These are phyloP conservation scores for Abortiporus biennis DNA, from an alignment of 1,284 basidiomycete species.

Conservation along the genomic window DNA sequence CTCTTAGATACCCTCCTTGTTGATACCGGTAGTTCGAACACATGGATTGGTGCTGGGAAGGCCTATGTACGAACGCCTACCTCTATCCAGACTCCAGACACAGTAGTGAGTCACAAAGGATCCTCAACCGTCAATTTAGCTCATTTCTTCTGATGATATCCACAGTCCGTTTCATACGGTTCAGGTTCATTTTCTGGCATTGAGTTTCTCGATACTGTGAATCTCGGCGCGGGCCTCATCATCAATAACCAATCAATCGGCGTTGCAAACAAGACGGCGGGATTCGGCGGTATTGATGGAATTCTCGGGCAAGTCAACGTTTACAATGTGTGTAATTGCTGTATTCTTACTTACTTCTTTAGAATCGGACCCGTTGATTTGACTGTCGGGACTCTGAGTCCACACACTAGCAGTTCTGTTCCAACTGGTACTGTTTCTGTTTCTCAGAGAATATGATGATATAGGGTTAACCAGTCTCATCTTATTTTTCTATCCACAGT, in stretches of 20 bases:
- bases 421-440: conserved; percentile 12
- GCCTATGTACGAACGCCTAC: conserved; percentile 40
- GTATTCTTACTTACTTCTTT: too few species aligned
- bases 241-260: conserved; percentile 41
- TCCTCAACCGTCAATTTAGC: background rate
- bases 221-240: conserved; percentile 15
- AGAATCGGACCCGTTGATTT: conserved; percentile 42
- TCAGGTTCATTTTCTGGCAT: conserved; percentile 40
- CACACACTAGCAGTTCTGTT: conserved; percentile 12
- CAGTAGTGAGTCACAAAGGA: conserved; percentile 12
- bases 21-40: conserved; percentile 44
- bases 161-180: conserved; percentile 41
- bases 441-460: too few species aligned
- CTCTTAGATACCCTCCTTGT: conserved; percentile 18
- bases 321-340: background rate
- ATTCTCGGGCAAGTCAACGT: conserved; percentile 35
- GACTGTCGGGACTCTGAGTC: conserved; percentile 22
- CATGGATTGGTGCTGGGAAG: conserved; percentile 51
- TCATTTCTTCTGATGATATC: background rate
- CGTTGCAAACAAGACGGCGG: conserved; percentile 34
- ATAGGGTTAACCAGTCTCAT: background rate
- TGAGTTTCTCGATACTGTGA: conserved; percentile 22
- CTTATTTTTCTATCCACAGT: conserved; percentile 16
- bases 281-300: conserved; percentile 36
- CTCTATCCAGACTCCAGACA: conserved; percentile 24